Percentiles rank a stretch among this genome's conserved stretches.
Evolutionary conservation across 768 basidiomycete genomes (phyloP).

Genomic region (Auricularia sp.): DNA sequence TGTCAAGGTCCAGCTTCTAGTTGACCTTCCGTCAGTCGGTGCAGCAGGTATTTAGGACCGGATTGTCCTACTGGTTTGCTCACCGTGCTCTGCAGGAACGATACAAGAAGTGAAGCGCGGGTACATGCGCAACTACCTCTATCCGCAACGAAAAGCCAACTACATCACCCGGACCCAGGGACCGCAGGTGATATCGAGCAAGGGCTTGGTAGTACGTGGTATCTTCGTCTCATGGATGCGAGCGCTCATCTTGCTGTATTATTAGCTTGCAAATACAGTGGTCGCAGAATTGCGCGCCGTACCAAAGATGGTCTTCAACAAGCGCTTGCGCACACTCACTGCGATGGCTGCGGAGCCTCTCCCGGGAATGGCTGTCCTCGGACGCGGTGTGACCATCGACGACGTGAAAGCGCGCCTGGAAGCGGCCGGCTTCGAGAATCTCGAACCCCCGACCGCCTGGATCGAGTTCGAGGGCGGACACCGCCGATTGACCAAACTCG

Average conservation of each 20-base stretch:
- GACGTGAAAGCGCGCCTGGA: not conserved
- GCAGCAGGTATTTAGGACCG: too few species aligned
- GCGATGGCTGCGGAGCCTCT: not conserved
- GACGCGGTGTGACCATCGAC: not conserved
- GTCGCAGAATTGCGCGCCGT: not conserved
- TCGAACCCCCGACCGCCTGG: not conserved
- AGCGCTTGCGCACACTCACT: not conserved
- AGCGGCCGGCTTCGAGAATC: not conserved
- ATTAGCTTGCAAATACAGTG: not conserved
- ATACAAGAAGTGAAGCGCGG: not conserved
- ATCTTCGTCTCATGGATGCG: not conserved
- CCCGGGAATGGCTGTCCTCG: not conserved
- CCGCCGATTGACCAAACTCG: too few species aligned
- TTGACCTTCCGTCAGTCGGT: too few species aligned
- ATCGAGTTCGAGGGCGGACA: too few species aligned
- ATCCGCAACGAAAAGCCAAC: not conserved
- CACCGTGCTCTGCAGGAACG: not conserved
- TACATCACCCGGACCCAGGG: not conserved
- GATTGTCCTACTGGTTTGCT: too few species aligned
- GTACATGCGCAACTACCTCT: conserved; percentile 1
- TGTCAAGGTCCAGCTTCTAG: too few species aligned
- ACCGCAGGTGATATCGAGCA: not conserved
- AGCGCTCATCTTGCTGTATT: too few species aligned
- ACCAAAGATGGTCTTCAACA: not conserved
- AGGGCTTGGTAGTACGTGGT: not conserved